Evolutionary conservation across 352 stramenopile genomes (phyloP).

Genomic region (Pseudoperonospora humuli): DNA sequence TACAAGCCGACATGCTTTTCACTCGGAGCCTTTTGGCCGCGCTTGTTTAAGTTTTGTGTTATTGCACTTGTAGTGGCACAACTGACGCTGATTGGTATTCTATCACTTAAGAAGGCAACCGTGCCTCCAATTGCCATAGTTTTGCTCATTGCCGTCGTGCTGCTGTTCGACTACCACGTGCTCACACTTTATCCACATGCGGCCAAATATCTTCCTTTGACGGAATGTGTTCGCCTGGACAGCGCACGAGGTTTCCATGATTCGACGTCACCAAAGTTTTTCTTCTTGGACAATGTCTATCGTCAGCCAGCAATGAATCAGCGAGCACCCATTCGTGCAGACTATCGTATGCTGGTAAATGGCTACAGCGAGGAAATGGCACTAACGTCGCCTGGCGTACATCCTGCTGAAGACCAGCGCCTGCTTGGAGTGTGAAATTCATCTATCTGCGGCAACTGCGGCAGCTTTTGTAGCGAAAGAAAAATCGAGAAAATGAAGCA

Average conservation of each 20-base stretch:
- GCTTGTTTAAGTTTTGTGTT: slow-evolving; percentile 70
- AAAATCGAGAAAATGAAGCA: neutral
- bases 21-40: slow-evolving; percentile 67
- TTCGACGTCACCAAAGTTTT: slow-evolving; percentile 24
- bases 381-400: slow-evolving; percentile 34
- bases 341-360: slow-evolving; percentile 53
- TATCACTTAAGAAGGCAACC: slow-evolving; percentile 67
- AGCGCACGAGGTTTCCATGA: slow-evolving; percentile 27
- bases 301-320: slow-evolving; percentile 63
- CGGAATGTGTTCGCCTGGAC: slow-evolving; percentile 50
- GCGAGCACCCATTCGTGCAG: slow-evolving; percentile 32
- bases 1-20: slow-evolving; percentile 50
- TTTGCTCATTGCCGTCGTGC: slow-evolving; percentile 30
- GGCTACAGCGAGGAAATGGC: slow-evolving; percentile 22
- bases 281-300: slow-evolving; percentile 68
- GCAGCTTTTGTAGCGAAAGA: neutral
- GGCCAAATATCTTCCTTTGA: slow-evolving; percentile 53
- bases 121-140: slow-evolving; percentile 25
- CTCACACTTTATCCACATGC: slow-evolving; percentile 42
- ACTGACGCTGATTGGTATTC: slow-evolving; percentile 64
- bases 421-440: slow-evolving; percentile 39
- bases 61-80: slow-evolving; percentile 63
- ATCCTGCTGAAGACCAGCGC: slow-evolving; percentile 34
- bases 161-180: slow-evolving; percentile 65
- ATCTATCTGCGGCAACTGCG: slow-evolving; percentile 4